Evolutionary conservation across 1,284 basidiomycete genomes (phyloP).

Genomic region (Heliocybe sulcata): DNA sequence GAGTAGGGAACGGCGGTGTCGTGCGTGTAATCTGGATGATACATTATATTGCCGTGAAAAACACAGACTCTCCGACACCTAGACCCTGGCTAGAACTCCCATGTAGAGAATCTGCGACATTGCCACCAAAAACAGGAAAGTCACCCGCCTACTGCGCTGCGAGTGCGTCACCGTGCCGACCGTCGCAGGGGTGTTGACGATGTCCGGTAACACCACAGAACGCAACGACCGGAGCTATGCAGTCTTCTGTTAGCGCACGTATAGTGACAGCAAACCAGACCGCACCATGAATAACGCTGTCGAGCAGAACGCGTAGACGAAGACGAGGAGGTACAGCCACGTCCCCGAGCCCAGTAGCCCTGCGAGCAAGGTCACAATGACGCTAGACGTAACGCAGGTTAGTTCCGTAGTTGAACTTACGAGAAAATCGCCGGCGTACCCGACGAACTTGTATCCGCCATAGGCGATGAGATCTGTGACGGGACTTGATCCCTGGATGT

Average conservation of each 20-base stretch:
- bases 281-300: conserved; percentile 92
- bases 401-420: background rate
- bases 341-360: conserved; percentile 55
- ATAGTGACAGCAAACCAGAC: conserved; percentile 11
- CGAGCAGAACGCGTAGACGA: conserved; percentile 81
- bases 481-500: conserved; percentile 71
- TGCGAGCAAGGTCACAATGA: conserved; percentile 63
- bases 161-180: conserved; percentile 70
- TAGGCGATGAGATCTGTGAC: conserved; percentile 76
- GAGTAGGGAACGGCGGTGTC: background rate
- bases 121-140: conserved; percentile 78
- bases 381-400: conserved; percentile 32
- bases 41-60: background rate
- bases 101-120: conserved; percentile 81
- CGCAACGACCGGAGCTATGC: conserved; percentile 83
- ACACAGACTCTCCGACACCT: conserved; percentile 2
- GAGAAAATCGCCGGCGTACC: conserved; percentile 37
- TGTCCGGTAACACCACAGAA: conserved; percentile 78
- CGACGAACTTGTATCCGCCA: conserved; percentile 97
- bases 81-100: conserved; percentile 64
- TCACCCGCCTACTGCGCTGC: conserved; percentile 77
- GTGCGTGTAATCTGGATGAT: background rate
- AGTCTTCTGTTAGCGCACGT: background rate
- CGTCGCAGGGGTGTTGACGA: conserved; percentile 30
- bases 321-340: conserved; percentile 65